Percentiles rank a stretch among this genome's conserved stretches.
phyloP scores from a whole-genome alignment of 2,329 filamentous ascomycete species.

The Paracorniculantispora psalliotae region DNA sequence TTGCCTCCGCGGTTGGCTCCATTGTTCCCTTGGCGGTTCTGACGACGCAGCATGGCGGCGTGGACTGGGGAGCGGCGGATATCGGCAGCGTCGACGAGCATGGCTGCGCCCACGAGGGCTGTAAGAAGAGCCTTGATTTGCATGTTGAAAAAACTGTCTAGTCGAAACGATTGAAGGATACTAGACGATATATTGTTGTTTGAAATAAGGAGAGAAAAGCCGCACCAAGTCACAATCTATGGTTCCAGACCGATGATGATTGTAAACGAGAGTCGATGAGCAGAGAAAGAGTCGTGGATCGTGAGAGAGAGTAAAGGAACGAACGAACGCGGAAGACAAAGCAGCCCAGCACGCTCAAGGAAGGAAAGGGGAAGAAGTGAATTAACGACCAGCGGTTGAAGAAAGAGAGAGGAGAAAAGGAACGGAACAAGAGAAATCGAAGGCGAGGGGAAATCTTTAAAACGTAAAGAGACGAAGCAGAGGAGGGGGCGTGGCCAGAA shows the following conservation, averaged over 20 bases:
- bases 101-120: constrained; percentile 44
- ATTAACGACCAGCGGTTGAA: constrained; percentile 27
- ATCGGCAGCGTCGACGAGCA: constrained; percentile 40
- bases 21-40: constrained; percentile 26
- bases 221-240: constrained; percentile 17
- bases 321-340: constrained; percentile 41
- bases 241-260: constrained; percentile 47
- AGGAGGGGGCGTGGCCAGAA: constrained; percentile 4
- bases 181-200: constrained; percentile 17
- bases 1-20: constrained; percentile 19
- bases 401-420: constrained; percentile 13
- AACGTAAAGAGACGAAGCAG: constrained; percentile 8
- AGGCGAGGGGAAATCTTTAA: constrained; percentile 13
- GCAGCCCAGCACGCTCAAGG: constrained; percentile 22
- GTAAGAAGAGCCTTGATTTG: constrained; percentile 46
- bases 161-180: constrained; percentile 17
- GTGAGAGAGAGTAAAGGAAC: constrained; percentile 35
- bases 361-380: constrained; percentile 26
- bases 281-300: constrained; percentile 13
- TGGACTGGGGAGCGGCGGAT: constrained; percentile 35
- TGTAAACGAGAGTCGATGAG: constrained; percentile 34
- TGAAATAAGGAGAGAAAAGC: constrained; percentile 20
- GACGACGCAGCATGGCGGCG: constrained; percentile 36
- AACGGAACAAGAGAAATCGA: constrained; percentile 17
- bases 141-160: constrained; percentile 34